phyloP scores from a whole-genome alignment of 768 basidiomycete species.

The Gyrodon lividus region DNA sequence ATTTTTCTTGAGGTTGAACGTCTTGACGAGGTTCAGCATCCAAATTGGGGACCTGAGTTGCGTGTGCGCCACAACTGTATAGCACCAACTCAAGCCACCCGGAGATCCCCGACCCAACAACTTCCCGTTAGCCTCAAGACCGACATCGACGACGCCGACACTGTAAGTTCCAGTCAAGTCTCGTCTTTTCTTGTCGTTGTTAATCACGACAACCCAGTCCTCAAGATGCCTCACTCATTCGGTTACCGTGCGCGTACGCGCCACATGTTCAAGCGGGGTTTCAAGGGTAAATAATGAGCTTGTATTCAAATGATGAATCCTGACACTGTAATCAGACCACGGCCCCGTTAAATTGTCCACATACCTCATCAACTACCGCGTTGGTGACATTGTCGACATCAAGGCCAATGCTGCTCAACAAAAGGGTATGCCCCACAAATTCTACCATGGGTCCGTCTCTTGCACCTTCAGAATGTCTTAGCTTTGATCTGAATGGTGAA shows the following conservation, averaged over 20 bases:
- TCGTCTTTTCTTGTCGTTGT: constrained; percentile 14
- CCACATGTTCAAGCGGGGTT: constrained; percentile 99
- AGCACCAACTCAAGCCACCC: constrained; percentile 63
- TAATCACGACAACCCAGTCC: constrained; percentile 35
- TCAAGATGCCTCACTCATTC: constrained; percentile 99
- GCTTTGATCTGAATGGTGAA: constrained; percentile 1
- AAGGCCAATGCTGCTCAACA: constrained; percentile 99
- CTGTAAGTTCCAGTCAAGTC: constrained; percentile 38
- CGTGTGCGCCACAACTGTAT: constrained; percentile 57
- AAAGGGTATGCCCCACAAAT: constrained; percentile 99
- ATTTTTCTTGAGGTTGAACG: constrained; percentile 65
- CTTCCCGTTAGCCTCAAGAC: constrained; percentile 39
- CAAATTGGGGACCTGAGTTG: constrained; percentile 40
- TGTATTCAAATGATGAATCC: constrained; percentile 7
- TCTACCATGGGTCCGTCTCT: constrained; percentile 84
- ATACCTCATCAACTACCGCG: constrained; percentile 87
- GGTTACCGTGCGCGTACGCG: constrained; percentile 99
- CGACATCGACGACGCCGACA: constrained; percentile 48
- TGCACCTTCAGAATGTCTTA: neutral
- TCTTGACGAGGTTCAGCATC: constrained; percentile 27
- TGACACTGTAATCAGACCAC: constrained; percentile 57
- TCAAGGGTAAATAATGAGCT: constrained; percentile 73
- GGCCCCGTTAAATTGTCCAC: constrained; percentile 90
- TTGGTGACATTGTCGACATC: constrained; percentile 99
- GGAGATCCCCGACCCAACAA: constrained; percentile 48